Evolutionary conservation across 2,329 filamentous ascomycete species (phyloP).

Genomic region (Fusarium succisae): DNA sequence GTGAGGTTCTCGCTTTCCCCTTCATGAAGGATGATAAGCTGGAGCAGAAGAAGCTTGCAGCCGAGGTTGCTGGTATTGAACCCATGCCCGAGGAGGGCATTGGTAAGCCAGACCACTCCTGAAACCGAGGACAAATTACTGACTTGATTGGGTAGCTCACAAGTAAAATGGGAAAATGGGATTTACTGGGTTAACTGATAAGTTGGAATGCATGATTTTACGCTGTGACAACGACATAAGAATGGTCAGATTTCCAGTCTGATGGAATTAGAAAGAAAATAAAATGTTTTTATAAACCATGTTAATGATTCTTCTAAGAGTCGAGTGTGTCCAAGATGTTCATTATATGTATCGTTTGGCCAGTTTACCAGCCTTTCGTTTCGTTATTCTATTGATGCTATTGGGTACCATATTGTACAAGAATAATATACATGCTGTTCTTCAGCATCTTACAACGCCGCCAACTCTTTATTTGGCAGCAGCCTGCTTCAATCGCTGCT

Average conservation of each 20-base stretch:
- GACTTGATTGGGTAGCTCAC: conserved; percentile 31
- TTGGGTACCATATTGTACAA: conserved; percentile 41
- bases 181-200: conserved; percentile 1
- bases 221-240: conserved; percentile 40
- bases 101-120: conserved; percentile 27
- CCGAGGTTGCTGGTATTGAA: conserved; percentile 42
- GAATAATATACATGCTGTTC: conserved; percentile 34
- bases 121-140: background rate
- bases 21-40: conserved; percentile 83
- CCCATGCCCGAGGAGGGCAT: conserved; percentile 42
- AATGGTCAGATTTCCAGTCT: conserved; percentile 4
- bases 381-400: conserved; percentile 26
- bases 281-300: conserved; percentile 19
- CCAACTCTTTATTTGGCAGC: conserved; percentile 26
- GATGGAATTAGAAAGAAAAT: conserved; percentile 26
- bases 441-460: conserved; percentile 18
- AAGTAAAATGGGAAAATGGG: conserved; percentile 32
- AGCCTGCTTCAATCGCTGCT: conserved; percentile 56
- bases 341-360: background rate
- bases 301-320: conserved; percentile 25
- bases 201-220: conserved; percentile 17
- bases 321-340: conserved; percentile 27
- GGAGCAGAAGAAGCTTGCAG: conserved; percentile 64
- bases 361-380: conserved; percentile 11
- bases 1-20: conserved; percentile 95